Evolutionary conservation across 1,284 basidiomycete species (phyloP).

Genomic region (Puccinia coronata): DNA sequence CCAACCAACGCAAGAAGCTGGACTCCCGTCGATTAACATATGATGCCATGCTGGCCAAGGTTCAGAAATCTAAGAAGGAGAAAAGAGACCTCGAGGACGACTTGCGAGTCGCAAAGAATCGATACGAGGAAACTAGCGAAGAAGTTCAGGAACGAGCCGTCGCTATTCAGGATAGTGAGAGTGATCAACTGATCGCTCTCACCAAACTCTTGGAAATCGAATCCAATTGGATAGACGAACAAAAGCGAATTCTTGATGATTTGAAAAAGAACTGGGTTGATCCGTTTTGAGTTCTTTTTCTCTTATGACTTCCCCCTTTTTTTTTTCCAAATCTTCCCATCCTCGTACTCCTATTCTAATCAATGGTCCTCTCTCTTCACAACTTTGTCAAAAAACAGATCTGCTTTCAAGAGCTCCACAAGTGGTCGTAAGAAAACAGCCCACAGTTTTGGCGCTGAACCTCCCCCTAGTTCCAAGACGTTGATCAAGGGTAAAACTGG

Average conservation of each 20-base stretch:
- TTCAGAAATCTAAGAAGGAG: conserved; percentile 56
- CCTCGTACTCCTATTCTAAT: not conserved
- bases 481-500: conserved; percentile 33
- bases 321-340: not conserved
- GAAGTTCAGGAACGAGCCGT: conserved; percentile 54
- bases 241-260: conserved; percentile 53
- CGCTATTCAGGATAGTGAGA: conserved; percentile 53
- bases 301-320: not conserved
- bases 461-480: conserved; percentile 16
- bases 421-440: conserved; percentile 40
- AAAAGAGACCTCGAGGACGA: conserved; percentile 56
- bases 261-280: conserved; percentile 51
- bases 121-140: conserved; percentile 54
- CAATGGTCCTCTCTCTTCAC: not conserved
- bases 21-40: conserved; percentile 52
- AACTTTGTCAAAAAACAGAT: not conserved
- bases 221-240: conserved; percentile 53
- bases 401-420: conserved; percentile 16
- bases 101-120: conserved; percentile 54
- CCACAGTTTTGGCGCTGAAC: conserved; percentile 41
- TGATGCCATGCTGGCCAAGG: conserved; percentile 53
- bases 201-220: conserved; percentile 54
- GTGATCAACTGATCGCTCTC: conserved; percentile 54
- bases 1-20: conserved; percentile 52
- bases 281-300: conserved; percentile 29